Evolutionary conservation across 345 rosid species (phyloP), one percentile per base, ranked within the genome.

Genomic region (Eucalyptus regnans): DNA sequence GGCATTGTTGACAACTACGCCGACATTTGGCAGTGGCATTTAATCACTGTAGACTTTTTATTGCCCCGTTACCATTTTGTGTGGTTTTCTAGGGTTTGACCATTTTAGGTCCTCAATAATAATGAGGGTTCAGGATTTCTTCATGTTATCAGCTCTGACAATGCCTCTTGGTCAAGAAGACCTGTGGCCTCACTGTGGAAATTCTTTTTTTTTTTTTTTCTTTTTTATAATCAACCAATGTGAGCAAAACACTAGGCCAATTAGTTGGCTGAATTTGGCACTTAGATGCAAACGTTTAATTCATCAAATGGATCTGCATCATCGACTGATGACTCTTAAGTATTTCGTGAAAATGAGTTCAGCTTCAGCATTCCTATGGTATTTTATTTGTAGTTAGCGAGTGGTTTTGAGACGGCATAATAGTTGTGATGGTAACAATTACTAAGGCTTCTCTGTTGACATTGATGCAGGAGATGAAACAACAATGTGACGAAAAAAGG

Each of bases 401-500:
- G 48, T 10, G 7, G 83, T 41, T 76, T 76, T 76, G 27, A 20
- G 48, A 76, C 12, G 14, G 43, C 27, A 76, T 37, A 71, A 76
- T 37, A 76, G 83, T 76, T 37, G 48, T 76, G 83, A 25, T 50
- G 16, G 44, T 44, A 29, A 54, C 56, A 50, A 49, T 83, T n/a
- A 83, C 85, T 71, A 50, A 56, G 33, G 44, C 66, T 81, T 54
- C 62, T 83, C 46, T 64, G 85, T 87, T 87, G 46, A 71, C 43
- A 10, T 29, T 44, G 48, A 90, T 93, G 95, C 98, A 98, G 99
- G 99, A 97, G 92, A 98, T 98, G 99, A 94, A 95, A 94, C 95
- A 90, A 85, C 98, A 94, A 86, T 98, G 99, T 86, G 99, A 98
- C 90, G 99, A 96, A 88, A 98, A 97, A 95, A 96, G 99, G 99